Conservation (phyloP, 176 grass and related monocot species). For the Musa itinerans region DNA sequence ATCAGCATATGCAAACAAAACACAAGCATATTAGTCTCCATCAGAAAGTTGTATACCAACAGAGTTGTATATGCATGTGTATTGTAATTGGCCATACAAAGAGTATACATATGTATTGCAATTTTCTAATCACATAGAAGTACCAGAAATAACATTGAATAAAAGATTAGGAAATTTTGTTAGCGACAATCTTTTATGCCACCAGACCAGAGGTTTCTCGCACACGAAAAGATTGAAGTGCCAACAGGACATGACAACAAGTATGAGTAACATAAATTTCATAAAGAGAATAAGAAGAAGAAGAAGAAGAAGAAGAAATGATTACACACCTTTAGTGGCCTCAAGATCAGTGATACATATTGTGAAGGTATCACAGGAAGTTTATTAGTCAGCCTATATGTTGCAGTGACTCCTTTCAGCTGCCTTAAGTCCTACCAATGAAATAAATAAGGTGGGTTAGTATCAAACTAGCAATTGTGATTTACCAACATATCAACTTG, state of each 20-base stretch:
- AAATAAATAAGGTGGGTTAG: neutral
- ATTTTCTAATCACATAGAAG: too few species aligned
- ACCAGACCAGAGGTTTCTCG: neutral
- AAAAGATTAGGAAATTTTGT: neutral
- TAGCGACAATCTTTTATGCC: neutral
- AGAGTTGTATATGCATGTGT: too few species aligned
- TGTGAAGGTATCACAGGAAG: constrained; percentile 94
- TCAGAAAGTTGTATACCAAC: too few species aligned
- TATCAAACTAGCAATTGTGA: neutral
- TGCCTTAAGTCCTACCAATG: constrained; percentile 74
- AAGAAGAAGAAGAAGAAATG: constrained; percentile 25
- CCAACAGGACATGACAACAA: neutral
- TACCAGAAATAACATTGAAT: neutral
- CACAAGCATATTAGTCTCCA: too few species aligned
- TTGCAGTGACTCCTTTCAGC: constrained; percentile 88
- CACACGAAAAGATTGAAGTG: neutral
- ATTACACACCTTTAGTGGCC: constrained; percentile 78
- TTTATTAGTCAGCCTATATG: constrained; percentile 95
- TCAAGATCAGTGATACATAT: constrained; percentile 79
- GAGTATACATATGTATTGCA: too few species aligned
- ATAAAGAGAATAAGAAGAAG: neutral
- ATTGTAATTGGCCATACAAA: too few species aligned
- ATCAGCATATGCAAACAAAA: too few species aligned
- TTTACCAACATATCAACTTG: neutral
- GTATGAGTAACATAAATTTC: constrained; percentile 5